A percentile compares a stretch with the other conserved stretches of the same genome.
Conservation (phyloP, 768 basidiomycete species). For the Galerina sulciceps region DNA sequence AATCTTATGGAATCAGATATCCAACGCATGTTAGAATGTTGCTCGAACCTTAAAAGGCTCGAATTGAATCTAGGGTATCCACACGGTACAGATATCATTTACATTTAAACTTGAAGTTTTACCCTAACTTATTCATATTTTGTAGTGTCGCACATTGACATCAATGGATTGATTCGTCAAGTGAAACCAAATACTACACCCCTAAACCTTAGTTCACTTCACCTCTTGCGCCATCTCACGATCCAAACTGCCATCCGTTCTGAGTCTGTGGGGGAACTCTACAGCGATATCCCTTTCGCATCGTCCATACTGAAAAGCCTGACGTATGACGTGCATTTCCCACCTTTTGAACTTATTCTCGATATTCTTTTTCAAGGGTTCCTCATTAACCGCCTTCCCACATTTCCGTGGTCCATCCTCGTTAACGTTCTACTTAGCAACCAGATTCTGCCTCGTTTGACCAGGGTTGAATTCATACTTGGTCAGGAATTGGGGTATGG, state of each 20-base stretch:
- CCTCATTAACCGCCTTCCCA: background rate
- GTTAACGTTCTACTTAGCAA: background rate
- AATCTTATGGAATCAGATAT: background rate
- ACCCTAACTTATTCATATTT: background rate
- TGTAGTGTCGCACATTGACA: background rate
- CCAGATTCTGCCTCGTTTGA: background rate
- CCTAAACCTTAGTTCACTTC: background rate
- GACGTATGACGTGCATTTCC: background rate
- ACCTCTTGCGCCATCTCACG: background rate
- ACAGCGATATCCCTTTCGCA: background rate
- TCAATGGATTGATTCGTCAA: too few species aligned
- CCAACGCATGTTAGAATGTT: background rate
- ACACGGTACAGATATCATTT: background rate
- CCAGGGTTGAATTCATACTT: background rate
- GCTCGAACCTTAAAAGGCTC: background rate
- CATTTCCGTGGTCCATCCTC: background rate
- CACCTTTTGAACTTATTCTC: background rate
- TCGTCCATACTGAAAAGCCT: background rate
- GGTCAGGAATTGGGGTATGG: too few species aligned
- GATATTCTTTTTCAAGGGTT: background rate
- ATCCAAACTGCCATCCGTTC: background rate
- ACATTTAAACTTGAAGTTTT: background rate
- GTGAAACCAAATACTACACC: background rate
- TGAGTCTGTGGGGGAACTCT: too few species aligned
- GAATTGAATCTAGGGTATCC: background rate